Conservation (phyloP, 2,329 filamentous ascomycete genomes). For the Samsoniella hepiali region DNA sequence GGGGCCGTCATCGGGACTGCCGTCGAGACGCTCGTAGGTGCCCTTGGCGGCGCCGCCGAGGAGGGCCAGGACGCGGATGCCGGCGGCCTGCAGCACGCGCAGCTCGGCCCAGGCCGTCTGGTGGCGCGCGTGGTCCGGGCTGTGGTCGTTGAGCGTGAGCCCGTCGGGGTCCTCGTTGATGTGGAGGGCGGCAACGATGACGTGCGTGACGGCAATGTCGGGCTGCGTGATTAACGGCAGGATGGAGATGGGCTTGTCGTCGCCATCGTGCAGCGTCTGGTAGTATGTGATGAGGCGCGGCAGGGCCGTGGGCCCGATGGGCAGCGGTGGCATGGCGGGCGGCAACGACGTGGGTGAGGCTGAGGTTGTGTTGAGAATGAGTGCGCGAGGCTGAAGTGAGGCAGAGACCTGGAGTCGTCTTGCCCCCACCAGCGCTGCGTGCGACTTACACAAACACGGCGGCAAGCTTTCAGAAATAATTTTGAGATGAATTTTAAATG, state of each 20-base stretch:
- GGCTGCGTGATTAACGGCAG: slow-evolving; percentile 49
- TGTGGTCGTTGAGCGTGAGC: slow-evolving; percentile 78
- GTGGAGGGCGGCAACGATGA: slow-evolving; percentile 85
- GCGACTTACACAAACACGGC: not conserved
- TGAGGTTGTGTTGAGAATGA: not conserved
- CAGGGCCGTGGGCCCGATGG: slow-evolving; percentile 29
- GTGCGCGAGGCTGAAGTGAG: not conserved
- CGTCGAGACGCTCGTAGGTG: slow-evolving; percentile 60
- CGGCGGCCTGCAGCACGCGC: slow-evolving; percentile 64
- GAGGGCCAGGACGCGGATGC: slow-evolving; percentile 81
- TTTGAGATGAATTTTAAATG: not conserved
- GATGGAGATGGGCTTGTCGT: slow-evolving; percentile 47
- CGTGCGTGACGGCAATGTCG: slow-evolving; percentile 62
- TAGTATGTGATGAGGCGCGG: slow-evolving; percentile 52
- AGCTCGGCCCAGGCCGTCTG: slow-evolving; percentile 76
- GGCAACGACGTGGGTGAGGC: not conserved
- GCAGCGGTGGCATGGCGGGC: slow-evolving; percentile 32
- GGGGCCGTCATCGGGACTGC: slow-evolving; percentile 36
- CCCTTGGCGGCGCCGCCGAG: slow-evolving; percentile 80
- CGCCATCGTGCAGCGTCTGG: slow-evolving; percentile 51
- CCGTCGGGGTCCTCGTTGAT: slow-evolving; percentile 64
- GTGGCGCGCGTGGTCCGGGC: slow-evolving; percentile 64
- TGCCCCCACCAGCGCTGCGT: not conserved
- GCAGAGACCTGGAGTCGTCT: not conserved
- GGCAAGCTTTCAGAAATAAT: not conserved